Percentiles rank a stretch among this genome's conserved stretches.
These are phyloP conservation scores for Ceratocystis alfenasii DNA, from an alignment of 2,329 filamentous ascomycete species.

Conservation along the genomic window DNA sequence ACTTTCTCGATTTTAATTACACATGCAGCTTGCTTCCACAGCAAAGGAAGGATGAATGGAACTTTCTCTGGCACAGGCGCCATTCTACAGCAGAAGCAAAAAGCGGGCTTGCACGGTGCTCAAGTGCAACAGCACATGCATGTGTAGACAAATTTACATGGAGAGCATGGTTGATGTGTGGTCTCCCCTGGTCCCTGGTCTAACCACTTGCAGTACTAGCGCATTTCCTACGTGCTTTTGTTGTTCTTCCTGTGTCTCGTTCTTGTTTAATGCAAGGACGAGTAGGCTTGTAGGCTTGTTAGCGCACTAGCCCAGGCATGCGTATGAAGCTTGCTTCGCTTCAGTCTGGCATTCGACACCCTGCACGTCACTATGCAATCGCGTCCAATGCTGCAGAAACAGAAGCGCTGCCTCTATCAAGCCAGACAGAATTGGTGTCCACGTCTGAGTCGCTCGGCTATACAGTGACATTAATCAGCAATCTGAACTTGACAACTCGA, in stretches of 20 bases:
- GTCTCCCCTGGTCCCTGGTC: constrained; percentile 4
- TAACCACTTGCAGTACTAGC: constrained; percentile 2
- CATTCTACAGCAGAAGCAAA: neutral
- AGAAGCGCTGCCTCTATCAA: too few relatives aligned
- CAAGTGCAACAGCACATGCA: neutral
- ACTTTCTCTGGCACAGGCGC: neutral
- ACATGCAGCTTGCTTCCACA: neutral
- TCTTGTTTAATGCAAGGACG: neutral
- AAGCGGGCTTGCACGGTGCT: neutral
- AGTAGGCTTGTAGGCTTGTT: neutral
- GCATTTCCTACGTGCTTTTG: neutral
- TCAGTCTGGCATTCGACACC: too few relatives aligned
- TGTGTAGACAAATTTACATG: neutral
- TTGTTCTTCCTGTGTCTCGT: neutral
- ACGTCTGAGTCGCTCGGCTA: neutral
- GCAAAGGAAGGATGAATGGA: neutral
- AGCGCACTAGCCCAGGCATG: neutral
- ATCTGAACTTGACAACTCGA: constrained; percentile 1
- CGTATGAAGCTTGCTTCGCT: too few relatives aligned
- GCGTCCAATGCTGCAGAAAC: too few relatives aligned
- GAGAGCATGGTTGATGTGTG: neutral
- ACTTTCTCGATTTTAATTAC: neutral
- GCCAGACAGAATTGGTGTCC: too few relatives aligned
- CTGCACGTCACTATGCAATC: too few relatives aligned
- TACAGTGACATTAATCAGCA: neutral